Percentiles rank a stretch among this genome's conserved stretches.
Conservation (phyloP, 164 flowering plant genomes). For the Berberis vulgaris region DNA sequence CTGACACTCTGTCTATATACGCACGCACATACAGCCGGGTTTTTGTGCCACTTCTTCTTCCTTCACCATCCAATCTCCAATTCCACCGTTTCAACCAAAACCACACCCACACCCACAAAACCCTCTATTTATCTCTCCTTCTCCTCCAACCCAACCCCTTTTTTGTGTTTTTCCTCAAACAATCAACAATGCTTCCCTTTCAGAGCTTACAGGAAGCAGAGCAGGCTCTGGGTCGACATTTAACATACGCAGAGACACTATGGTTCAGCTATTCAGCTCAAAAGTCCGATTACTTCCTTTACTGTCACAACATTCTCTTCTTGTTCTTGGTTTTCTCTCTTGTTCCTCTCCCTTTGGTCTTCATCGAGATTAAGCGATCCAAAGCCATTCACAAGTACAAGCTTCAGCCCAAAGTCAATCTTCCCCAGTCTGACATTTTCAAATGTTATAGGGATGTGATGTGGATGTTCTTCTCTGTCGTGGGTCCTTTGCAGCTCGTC, state of each 20-base stretch:
- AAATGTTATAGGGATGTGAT: slow-evolving; percentile 68
- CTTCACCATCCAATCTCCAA: background rate
- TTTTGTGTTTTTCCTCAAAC: no score
- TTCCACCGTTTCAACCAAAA: background rate
- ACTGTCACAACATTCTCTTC: slow-evolving; percentile 66
- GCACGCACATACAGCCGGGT: background rate
- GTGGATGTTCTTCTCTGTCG: slow-evolving; percentile 46
- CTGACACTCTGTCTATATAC: no score
- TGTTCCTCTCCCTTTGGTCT: slow-evolving; percentile 49
- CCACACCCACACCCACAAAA: background rate
- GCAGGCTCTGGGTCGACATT: slow-evolving; percentile 42
- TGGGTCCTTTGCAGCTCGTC: slow-evolving; percentile 80
- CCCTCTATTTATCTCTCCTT: background rate
- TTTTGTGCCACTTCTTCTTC: background rate
- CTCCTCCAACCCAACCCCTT: background rate
- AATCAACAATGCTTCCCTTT: slow-evolving; percentile 56
- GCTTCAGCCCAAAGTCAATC: slow-evolving; percentile 69
- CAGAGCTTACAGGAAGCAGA: slow-evolving; percentile 46
- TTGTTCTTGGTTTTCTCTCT: slow-evolving; percentile 58
- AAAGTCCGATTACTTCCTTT: slow-evolving; percentile 60
- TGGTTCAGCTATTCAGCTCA: slow-evolving; percentile 74
- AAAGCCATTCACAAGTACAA: slow-evolving; percentile 37
- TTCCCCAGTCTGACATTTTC: slow-evolving; percentile 29
- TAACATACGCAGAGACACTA: slow-evolving; percentile 54
- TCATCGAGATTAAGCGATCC: slow-evolving; percentile 33